Evolutionary conservation across 2,329 filamentous ascomycete species (phyloP).

Genomic region (Podosphaera xanthii): DNA sequence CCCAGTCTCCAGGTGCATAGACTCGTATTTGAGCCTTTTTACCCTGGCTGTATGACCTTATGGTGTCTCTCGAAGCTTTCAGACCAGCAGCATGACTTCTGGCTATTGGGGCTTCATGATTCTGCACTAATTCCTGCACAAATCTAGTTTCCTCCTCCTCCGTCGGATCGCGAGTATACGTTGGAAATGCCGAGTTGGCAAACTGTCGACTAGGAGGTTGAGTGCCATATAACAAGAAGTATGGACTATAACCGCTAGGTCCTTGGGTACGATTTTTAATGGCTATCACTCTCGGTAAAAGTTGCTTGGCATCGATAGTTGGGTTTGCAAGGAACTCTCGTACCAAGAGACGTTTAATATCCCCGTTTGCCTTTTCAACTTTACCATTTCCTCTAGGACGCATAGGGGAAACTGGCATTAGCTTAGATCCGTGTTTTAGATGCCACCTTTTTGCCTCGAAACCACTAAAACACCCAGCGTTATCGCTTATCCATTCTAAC

Average conservation of each 20-base stretch:
- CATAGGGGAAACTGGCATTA: neutral
- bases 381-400: neutral
- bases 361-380: neutral
- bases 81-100: neutral
- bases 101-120: neutral
- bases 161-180: neutral
- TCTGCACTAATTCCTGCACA: neutral
- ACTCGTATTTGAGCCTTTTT: neutral
- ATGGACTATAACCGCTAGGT: neutral
- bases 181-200: neutral
- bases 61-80: neutral
- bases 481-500: neutral
- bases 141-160: neutral
- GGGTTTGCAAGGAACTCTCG: neutral
- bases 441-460: neutral
- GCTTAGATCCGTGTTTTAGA: neutral
- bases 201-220: neutral
- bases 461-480: neutral
- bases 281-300: neutral
- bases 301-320: neutral
- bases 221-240: constrained; percentile 1
- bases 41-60: neutral
- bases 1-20: neutral
- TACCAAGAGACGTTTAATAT: neutral
- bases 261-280: neutral